These are phyloP conservation scores for Marsdenia floribunda DNA, from an alignment of 257 asterid genomes.

Conservation along the genomic window DNA sequence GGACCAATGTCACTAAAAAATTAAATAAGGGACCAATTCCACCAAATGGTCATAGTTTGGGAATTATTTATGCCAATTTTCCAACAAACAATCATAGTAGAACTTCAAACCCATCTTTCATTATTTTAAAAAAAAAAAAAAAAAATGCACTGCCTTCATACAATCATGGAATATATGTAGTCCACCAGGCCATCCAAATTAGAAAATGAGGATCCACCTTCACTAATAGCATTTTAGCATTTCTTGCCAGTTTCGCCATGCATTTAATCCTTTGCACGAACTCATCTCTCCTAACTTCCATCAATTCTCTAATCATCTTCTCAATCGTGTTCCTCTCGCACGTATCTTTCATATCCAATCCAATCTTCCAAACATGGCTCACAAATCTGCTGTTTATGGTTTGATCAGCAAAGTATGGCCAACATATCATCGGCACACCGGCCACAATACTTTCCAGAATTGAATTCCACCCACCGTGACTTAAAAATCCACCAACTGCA, in stretches of 20 bases:
- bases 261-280: conserved; percentile 23
- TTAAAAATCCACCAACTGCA: conserved; percentile 28
- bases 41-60: no score
- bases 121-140: no score
- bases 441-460: conserved; percentile 27
- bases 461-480: conserved; percentile 35
- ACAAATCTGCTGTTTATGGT: conserved; percentile 45
- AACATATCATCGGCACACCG: conserved; percentile 37
- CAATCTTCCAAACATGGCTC: conserved; percentile 51
- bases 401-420: conserved; percentile 39
- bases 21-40: no score
- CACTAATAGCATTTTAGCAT: conserved; percentile 27
- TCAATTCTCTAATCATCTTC: conserved; percentile 35
- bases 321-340: conserved; percentile 37
- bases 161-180: not conserved
- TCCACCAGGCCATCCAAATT: conserved; percentile 26
- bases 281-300: conserved; percentile 38
- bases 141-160: not conserved
- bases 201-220: conserved; percentile 39
- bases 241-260: conserved; percentile 29
- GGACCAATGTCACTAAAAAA: no score
- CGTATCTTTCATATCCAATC: conserved; percentile 54
- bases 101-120: not conserved
- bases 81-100: no score
- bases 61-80: no score